Base-by-base conservation (phyloP, 2,329 filamentous ascomycete genomes). In the Aspergillus fischeri region DNA sequence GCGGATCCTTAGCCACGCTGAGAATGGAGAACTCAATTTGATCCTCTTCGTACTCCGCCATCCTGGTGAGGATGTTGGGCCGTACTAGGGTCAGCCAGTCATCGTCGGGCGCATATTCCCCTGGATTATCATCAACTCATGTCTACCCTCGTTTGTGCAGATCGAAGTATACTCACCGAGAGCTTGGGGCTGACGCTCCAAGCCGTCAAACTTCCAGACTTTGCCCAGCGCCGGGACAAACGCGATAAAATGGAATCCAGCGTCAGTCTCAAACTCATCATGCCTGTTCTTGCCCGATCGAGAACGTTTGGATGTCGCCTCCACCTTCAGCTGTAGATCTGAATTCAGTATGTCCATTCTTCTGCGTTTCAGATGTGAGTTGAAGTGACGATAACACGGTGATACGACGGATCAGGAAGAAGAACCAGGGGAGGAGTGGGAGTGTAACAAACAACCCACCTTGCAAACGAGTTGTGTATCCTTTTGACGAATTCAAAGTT, bases 151-250 rank as follows among this genome's bases (percentile, higher is more conserved):
- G 32, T 38, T 17, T 17, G 29, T 21, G 21, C 52, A 28, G 54
- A 24, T 24, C 6, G 27, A 11, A 48, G 21, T 17, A 42, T 42
- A 57, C 64, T 59, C 58, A 68, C 87, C 87, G 55, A 92, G 78
- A 55, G 80, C 82, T 35, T 85, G 81, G 3, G 91, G 93, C 61
- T 86, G 84, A 45, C 78, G 78, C 70, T 92, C 86, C 24, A 97
- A 78, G 4, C 93, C 93, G 72, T 97, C 93, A 4, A 97, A 84
- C 70, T 92, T 90, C 91, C 91, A 97, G 14, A 96, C 83, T 55
- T 84, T 79, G 2, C 84, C 86, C n/a, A 83, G 80, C 14, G 86
- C 83, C 2, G 91, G 90, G 29, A 97, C 86, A 68, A 93, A 96
- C 6, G 92, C 92, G 61, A 96, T 88, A 72, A 94, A 97, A 70